Base-by-base conservation (phyloP, 148 eudicot species). In the Heliamphora exappendiculata region DNA sequence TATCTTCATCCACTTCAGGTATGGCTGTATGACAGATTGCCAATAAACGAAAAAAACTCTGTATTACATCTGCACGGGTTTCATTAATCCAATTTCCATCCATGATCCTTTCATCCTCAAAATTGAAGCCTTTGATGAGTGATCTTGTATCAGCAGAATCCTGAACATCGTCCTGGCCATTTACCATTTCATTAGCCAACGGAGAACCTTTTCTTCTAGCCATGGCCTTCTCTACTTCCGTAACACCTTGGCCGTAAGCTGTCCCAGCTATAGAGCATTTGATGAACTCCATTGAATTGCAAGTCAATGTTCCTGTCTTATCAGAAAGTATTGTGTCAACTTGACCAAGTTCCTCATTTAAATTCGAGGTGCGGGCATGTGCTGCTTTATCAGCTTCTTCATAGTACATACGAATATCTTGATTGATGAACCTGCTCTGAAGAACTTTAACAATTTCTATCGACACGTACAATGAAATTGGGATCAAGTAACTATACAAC, bases 261-360 rank as follows among this genome's bases (percentile, higher is more conserved):
- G 82, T 89, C 53, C 99, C 97, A 1, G 93, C 96, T 29, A 95
- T 78, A 53, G 99, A 92, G 76, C 96, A 95, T 79, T 95, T 95
- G 31, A 95, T 78, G 70, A 95, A 95, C 86, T 95, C 99, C 99
- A 95, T 95, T 5, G 97, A 89, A 64, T 95, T 95, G 81, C 97
- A 91, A 13, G 99, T 95, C 83, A 95, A 80, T 3, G 99, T 95
- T 9, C 99, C 99, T 0, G 99, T 95, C 78, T 95, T 95, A 81
- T 95, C 99, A 57, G 99, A 95, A 57, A 95, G 90, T 72, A 95
- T 88, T 13, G 99, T 95, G 81, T 91, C 86, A 19, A 95, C 97
- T 86, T 95, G 99, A 65, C 99, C 99, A 66, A 95, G 91, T 70
- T 95, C 99, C 87, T 95, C 99, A 42, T 89, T 95, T 72, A 95